Base-by-base conservation (phyloP, 768 basidiomycete species). In the Grammothele lineata region DNA sequence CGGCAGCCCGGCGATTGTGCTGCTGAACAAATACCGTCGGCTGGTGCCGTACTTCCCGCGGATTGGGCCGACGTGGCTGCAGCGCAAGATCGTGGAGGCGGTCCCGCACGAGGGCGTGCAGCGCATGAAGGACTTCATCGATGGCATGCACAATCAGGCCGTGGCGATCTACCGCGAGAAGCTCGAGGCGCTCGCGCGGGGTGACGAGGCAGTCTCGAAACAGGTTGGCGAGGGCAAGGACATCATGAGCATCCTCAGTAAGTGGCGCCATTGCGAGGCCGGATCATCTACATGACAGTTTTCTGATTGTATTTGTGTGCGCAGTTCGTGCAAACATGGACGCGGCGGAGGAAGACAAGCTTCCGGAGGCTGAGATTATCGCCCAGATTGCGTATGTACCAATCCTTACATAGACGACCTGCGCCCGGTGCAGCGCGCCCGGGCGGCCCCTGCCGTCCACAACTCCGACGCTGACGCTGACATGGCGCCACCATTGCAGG, bases 181-280 rank as follows among this genome's bases (percentile, higher is more conserved):
- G 54, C 63, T 68, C 45, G 48, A 42, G 17, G 65, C 66, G 39
- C 27, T 53, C 66, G 34, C 43, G 15, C 37, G 43, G 21, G 59
- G 53, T 21, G 38, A 68, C n/a, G 62, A 62, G 11, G 56, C 61
- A 5, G 46, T 63, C 42, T 15, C 44, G 42, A 37, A 62, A 43
- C 46, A 60, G 48, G 50, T 64, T 51, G 43, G 54, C 32, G 42
- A 65, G 57, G 66, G 56, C 14, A 77, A 72, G 47, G 76, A 79
- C 60, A 69, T 80, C 19, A 76, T 76, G 44, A 75, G 71, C 47
- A 64, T 73, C 27, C 61, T 79, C 37, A 56, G 77, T 78, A 50
- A 55, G 74, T 37, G 27, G 7, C 8, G 8, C 27, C 17, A n/a
- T 5, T 19, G 4, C 18, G 18, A 5, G 24, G 6, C 3, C 33